Percentiles rank a stretch among this genome's conserved stretches.
Conservation (phyloP, 441 rosid species). For the Euphorbia celastroides region DNA sequence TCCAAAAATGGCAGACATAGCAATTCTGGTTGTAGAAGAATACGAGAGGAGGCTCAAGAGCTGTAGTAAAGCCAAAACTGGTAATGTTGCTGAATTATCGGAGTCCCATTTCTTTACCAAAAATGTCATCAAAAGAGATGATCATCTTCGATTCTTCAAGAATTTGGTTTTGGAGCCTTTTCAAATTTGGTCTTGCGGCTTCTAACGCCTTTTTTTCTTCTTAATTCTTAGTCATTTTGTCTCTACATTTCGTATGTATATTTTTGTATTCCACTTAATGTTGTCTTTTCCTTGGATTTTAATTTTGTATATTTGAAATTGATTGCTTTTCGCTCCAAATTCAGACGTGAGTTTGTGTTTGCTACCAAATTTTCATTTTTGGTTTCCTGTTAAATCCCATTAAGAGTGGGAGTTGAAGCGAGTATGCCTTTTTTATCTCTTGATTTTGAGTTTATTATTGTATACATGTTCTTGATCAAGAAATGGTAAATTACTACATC, state of each 20-base stretch:
- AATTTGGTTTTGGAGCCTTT: conserved; percentile 36
- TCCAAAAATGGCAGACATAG: conserved; percentile 67
- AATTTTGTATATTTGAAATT: too few relatives aligned
- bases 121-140: conserved; percentile 14
- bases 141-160: background rate
- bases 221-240: conserved; percentile 7
- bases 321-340: too few relatives aligned
- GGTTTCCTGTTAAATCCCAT: too few relatives aligned
- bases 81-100: background rate
- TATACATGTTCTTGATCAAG: too few relatives aligned
- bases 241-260: background rate
- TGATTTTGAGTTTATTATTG: too few relatives aligned
- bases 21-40: conserved; percentile 56
- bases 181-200: conserved; percentile 39
- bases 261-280: background rate
- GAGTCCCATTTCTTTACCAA: conserved; percentile 7
- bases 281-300: too few relatives aligned
- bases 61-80: conserved; percentile 7
- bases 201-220: conserved; percentile 55
- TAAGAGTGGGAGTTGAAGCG: background rate
- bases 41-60: conserved; percentile 44
- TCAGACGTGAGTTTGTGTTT: too few relatives aligned
- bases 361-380: too few relatives aligned
- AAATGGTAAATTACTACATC: too few relatives aligned
- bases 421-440: too few relatives aligned